phyloP scores from a whole-genome alignment of 768 basidiomycete species.

The Mrakia blollopis region DNA sequence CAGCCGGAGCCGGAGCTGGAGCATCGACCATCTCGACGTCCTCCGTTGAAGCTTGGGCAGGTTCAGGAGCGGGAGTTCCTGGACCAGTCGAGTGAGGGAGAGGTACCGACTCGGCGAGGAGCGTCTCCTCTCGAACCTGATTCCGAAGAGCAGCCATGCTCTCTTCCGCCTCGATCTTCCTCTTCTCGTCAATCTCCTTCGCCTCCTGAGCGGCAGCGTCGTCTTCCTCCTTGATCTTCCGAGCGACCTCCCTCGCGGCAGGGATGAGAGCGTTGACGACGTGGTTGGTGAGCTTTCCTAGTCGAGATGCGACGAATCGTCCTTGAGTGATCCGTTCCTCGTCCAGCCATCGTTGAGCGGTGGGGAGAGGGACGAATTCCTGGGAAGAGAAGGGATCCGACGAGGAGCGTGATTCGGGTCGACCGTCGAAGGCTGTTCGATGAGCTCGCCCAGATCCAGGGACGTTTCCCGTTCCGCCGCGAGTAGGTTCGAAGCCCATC shows the following conservation, averaged over 20 bases:
- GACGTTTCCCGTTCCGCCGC: neutral
- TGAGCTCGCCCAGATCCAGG: neutral
- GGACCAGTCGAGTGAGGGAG: neutral
- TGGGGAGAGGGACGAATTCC: constrained; percentile 72
- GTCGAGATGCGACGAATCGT: constrained; percentile 63
- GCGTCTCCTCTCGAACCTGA: neutral
- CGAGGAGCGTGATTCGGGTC: constrained; percentile 22
- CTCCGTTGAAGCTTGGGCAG: neutral
- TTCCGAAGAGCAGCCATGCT: constrained; percentile 5
- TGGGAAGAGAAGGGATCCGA: constrained; percentile 44
- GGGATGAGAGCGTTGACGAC: constrained; percentile 70
- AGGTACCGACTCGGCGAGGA: neutral
- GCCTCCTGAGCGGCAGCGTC: constrained; percentile 6
- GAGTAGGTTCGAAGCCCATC: neutral
- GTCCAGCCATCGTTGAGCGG: constrained; percentile 81
- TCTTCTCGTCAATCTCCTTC: constrained; percentile 5
- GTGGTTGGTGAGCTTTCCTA: constrained; percentile 64
- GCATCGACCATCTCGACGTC: constrained; percentile 21
- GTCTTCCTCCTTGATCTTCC: constrained; percentile 21
- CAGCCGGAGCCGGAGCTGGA: neutral
- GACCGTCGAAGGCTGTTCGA: constrained; percentile 21
- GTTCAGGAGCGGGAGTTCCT: neutral
- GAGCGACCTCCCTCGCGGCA: constrained; percentile 58
- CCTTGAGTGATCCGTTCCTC: constrained; percentile 78
- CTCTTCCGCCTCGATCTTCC: neutral